Evolutionary conservation across 1,284 basidiomycete species (phyloP).

Genomic region (Xerocomus minutiporus): DNA sequence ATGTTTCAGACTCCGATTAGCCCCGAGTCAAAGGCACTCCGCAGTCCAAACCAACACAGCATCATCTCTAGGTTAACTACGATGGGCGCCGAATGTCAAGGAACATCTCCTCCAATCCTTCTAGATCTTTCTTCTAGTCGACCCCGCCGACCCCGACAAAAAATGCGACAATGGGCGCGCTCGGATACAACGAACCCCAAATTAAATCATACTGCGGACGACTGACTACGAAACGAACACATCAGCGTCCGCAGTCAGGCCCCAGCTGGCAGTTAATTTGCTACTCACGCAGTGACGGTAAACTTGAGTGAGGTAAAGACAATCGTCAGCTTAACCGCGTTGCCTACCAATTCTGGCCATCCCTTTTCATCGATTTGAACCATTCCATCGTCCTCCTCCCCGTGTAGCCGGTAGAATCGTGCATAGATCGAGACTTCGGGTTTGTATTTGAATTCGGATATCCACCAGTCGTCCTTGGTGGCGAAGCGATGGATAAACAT

Average conservation of each 20-base stretch:
- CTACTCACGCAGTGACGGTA: slow-evolving; percentile 30
- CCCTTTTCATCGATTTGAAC: slow-evolving; percentile 30
- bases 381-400: slow-evolving; percentile 32
- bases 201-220: slow-evolving; percentile 23
- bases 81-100: no score
- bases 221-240: slow-evolving; percentile 16
- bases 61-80: not conserved
- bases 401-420: slow-evolving; percentile 31
- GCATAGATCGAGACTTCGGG: slow-evolving; percentile 32
- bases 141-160: not conserved
- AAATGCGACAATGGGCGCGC: not conserved
- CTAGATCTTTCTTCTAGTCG: not conserved
- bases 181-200: not conserved
- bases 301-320: slow-evolving; percentile 34
- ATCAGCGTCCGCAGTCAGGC: slow-evolving; percentile 11
- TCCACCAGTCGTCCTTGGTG: slow-evolving; percentile 35
- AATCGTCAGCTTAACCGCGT: slow-evolving; percentile 30
- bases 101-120: no score
- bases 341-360: slow-evolving; percentile 31
- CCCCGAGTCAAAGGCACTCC: not conserved
- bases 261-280: not conserved
- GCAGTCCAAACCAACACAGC: not conserved
- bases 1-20: slow-evolving; percentile 24
- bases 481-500: slow-evolving; percentile 32
- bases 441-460: slow-evolving; percentile 33